Percentiles rank a stretch among this genome's conserved stretches.
Conservation (phyloP, 306 rosid genomes). For the Ochetophila trinervis region DNA sequence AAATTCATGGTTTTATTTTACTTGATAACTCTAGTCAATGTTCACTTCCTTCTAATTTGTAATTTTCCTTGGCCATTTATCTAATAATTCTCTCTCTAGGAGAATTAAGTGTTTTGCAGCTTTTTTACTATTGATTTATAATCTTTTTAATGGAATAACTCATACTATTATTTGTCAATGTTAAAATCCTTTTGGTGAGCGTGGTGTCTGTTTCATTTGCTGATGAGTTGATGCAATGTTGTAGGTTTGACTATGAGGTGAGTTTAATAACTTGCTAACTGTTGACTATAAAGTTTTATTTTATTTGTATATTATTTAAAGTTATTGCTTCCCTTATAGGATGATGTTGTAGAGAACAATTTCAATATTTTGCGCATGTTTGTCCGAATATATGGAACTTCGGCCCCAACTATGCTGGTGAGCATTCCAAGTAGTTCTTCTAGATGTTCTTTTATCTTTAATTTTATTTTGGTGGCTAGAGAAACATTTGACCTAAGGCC, state of each 20-base stretch:
- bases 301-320: not conserved
- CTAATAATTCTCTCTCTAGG: not conserved
- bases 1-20: not conserved
- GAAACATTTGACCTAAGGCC: no score
- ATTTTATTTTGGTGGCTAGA: not conserved
- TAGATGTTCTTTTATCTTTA: not conserved
- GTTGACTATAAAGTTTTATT: no score
- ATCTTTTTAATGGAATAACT: constrained; percentile 22
- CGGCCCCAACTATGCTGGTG: constrained; percentile 79
- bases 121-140: constrained; percentile 1
- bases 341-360: constrained; percentile 81
- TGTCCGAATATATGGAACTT: constrained; percentile 67
- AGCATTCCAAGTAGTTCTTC: constrained; percentile 29
- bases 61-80: not conserved
- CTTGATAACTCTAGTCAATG: not conserved
- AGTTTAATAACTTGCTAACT: constrained; percentile 18
- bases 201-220: constrained; percentile 27
- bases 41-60: not conserved
- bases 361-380: constrained; percentile 90
- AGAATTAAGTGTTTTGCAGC: not conserved
- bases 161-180: constrained; percentile 9
- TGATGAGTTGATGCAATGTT: constrained; percentile 31
- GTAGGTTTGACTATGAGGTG: constrained; percentile 97
- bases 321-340: constrained; percentile 43
- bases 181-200: constrained; percentile 26